Evolutionary conservation across 1,284 basidiomycete genomes (phyloP), one percentile per base, ranked within the genome.

Genomic region (Peniophora sp.): DNA sequence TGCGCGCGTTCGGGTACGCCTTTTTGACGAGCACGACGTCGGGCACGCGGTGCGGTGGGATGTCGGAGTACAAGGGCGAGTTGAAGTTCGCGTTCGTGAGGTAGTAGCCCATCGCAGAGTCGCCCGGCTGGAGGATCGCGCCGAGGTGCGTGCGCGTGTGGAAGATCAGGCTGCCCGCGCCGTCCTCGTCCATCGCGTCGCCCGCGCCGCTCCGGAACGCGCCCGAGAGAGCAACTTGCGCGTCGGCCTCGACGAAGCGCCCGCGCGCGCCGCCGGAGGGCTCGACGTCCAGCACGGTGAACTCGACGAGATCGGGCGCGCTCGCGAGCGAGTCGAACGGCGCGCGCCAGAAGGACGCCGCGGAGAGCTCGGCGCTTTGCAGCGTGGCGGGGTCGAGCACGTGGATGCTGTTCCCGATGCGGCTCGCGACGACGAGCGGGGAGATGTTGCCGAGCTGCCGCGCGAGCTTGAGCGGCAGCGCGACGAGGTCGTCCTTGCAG

Each of bases 131-230:
- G 20, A 99, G 76, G 60, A 99, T 92, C 14, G 81, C 87, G 47
- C 97, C 97, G 41, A 99, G 83, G 62, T 99, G 96, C 14, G 96
- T 98, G 36, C 95, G 88, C 12, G 95, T 96, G 70, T 98, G 94
- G 72, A 85, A 94, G 58, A 97, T 97, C 57, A 89, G 88, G 60
- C 73, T 93, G 67, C 67, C 73, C 57, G 62, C 65, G 57, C 55
- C 79, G 48, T 64, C 70, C 50, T 67, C 70, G 23, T 82, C 85
- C 61, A 72, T 68, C 14, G 68, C 68, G 48, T 75, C 74, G 46
- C 78, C 8, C 37, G 37, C 37, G 18, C 37, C 37, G 14, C 70
- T 70, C 11, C 76, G 73, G 67, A 90, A 89, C 0, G 90, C 89
- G 24, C 85, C 85, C 3, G 90, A 78, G 15, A 95, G 78, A 1